Base-by-base conservation (phyloP, 1,284 basidiomycete species). In the Xerocomus cyaneibrunnescens region DNA sequence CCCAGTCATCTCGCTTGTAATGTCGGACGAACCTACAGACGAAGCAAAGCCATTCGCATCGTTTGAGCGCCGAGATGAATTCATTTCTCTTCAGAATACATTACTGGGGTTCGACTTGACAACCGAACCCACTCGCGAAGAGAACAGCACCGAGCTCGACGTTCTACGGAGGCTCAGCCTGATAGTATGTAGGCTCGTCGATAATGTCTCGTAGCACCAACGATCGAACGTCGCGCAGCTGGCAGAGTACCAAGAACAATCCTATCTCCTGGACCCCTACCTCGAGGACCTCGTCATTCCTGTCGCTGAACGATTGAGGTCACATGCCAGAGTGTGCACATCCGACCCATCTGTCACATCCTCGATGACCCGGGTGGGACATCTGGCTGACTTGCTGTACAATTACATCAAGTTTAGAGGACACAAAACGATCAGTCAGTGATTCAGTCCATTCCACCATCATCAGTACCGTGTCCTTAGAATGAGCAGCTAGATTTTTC, bases 231-330 rank as follows among this genome's bases (percentile, higher is more conserved):
- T 45, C 25, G 53, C 36, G 14, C 43, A 98, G 94, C 80, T 98
- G 36, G 82, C 85, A 67, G 81, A 86, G 66, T 99, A 98, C 65
- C 94, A 98, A 66, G 95, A 98, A 54, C 91, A 96, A 62, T 79
- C 94, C 2, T 93, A 95, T 63, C 80, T 99, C 0, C 79, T 98
- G n/a, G 97, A 99, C 68, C 94, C 95, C n/a, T 87, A 84, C 62
- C 79, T 99, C n/a, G 90, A 94, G 62, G 67, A 74, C 16, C 84
- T 99, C 53, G 83, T 98, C 12, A 71, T 76, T 2, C 94, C 95
- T 0, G 83, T 91, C 3, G 85, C 93, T 42, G 77, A 81, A 27
- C 68, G 70, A n/a, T 70, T 97, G 37, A 84, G 85, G 61, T 58
- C 59, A 9, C 79, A 83, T 58, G 81, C 85, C n/a, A 78, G 74